Base-by-base conservation (phyloP, 352 stramenopile genomes). In the Pythium phragmiticola region DNA sequence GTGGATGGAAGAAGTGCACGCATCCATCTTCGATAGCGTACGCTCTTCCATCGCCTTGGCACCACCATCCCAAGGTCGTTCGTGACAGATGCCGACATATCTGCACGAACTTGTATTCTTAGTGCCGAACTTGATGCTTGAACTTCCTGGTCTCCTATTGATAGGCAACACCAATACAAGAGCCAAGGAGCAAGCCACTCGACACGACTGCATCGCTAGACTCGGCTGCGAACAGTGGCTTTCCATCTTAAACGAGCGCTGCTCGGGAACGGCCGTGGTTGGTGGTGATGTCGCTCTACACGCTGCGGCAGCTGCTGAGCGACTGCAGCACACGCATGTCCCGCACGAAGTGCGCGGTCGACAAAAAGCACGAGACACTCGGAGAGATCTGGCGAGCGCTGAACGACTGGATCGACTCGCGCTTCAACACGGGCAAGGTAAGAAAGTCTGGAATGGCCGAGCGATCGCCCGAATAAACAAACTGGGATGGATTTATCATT, bases 381-480 rank as follows among this genome's bases (percentile, higher is more conserved):
- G 83, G 88, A 58, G 77, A 87, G 52, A 65, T 90, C 13, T 92
- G 83, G 83, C 63, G 75, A 4, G 83, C 83, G 30, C 71, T 92
- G 46, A 92, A 90, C 57, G 83, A 83, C 51, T 92, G 83, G 83
- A 84, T 92, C 57, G 79, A 88, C 47, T 86, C 79, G 43, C 80
- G 80, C 39, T 88, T 89, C 57, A 75, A 72, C 46, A 45, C 76
- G 26, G 83, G 80, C 70, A 92, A 90, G 72, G 82, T 87, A 65
- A 34, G 43, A 30, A 13, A 42, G 37, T 42, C 14, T 13, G 14
- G 11, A 12, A 42, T 42, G 37, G 14, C 37, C 3, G 26, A 30
- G 26, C 26, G 26, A 30, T 30, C 26, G 26, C 26, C 26, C 26
- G 2, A 5, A 30, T 30, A 30, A 30, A 30, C 26, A 30, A 30